A percentile compares a stretch with the other conserved stretches of the same genome.
phyloP scores from a whole-genome alignment of 2,329 filamentous ascomycete species.

The Aureobasidium lini region DNA sequence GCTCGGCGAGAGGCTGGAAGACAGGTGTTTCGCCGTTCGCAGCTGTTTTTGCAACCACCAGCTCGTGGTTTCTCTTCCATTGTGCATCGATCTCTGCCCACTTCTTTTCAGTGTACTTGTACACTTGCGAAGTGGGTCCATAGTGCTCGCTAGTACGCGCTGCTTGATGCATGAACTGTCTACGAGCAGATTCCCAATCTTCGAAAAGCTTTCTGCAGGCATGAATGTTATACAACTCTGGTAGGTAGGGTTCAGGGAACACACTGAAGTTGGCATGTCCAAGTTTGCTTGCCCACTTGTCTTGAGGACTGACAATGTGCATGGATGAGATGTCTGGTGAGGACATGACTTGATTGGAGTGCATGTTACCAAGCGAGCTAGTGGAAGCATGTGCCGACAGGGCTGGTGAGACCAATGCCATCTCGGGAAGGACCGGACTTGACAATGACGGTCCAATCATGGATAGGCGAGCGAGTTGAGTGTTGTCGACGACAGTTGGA shows the following conservation, averaged over 20 bases:
- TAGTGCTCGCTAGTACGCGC: conserved; percentile 86
- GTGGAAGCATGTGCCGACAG: conserved; percentile 71
- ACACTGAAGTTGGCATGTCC: conserved; percentile 95
- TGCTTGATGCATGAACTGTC: conserved; percentile 83
- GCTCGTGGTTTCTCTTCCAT: conserved; percentile 66
- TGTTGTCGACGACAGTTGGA: conserved; percentile 62
- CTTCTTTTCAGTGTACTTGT: conserved; percentile 76
- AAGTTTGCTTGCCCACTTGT: conserved; percentile 76
- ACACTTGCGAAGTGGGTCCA: conserved; percentile 81
- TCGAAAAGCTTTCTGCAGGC: conserved; percentile 58
- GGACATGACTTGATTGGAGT: conserved; percentile 40
- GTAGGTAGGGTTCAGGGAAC: conserved; percentile 69
- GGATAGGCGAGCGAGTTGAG: conserved; percentile 28
- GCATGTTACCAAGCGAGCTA: conserved; percentile 58
- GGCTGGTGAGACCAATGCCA: conserved; percentile 55
- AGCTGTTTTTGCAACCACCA: conserved; percentile 43
- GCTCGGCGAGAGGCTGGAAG: conserved; percentile 34
- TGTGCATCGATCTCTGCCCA: conserved; percentile 71
- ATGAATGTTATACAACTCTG: conserved; percentile 50
- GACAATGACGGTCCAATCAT: conserved; percentile 22
- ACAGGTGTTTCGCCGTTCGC: conserved; percentile 32
- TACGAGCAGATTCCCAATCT: conserved; percentile 76
- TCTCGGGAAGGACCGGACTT: conserved; percentile 39
- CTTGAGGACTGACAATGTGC: conserved; percentile 56
- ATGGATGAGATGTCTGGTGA: conserved; percentile 55